Evolutionary conservation across 2,329 filamentous ascomycete genomes (phyloP).

Genomic region (Colletotrichum phormii): DNA sequence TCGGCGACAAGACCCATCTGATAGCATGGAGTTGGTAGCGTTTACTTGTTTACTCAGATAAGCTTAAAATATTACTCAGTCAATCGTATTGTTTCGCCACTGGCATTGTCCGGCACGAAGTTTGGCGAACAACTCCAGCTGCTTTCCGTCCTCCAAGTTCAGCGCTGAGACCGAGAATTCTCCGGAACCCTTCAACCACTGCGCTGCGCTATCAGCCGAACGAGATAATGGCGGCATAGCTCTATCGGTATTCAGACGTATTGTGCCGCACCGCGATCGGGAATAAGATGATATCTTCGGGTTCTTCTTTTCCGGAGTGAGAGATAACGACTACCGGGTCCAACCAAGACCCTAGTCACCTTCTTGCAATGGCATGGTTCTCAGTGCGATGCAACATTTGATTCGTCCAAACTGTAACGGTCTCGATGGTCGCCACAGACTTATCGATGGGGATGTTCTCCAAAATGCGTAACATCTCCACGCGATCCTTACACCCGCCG

Average conservation of each 20-base stretch:
- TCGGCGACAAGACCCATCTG: background rate
- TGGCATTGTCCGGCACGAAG: background rate
- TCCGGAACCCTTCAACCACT: background rate
- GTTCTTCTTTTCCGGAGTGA: constrained; percentile 12
- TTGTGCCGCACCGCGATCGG: background rate
- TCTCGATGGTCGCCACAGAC: constrained; percentile 2
- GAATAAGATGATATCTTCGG: constrained; percentile 6
- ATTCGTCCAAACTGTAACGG: constrained; percentile 6
- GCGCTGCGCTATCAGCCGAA: background rate
- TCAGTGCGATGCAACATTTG: background rate
- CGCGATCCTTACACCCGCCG: background rate
- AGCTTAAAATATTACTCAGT: too few species aligned
- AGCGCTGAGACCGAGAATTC: background rate
- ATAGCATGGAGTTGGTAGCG: background rate
- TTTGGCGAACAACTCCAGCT: background rate
- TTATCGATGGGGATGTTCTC: constrained; percentile 10
- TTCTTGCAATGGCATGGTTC: constrained; percentile 18
- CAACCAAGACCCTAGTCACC: constrained; percentile 6
- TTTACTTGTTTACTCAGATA: background rate
- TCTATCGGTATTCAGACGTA: background rate
- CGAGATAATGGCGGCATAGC: background rate
- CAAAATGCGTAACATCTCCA: background rate
- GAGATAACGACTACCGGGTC: constrained; percentile 27
- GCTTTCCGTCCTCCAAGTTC: background rate
- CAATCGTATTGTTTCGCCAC: background rate